Base-by-base conservation (phyloP, 2,329 filamentous ascomycete genomes). In the Pseudohalonectria lignicola region DNA sequence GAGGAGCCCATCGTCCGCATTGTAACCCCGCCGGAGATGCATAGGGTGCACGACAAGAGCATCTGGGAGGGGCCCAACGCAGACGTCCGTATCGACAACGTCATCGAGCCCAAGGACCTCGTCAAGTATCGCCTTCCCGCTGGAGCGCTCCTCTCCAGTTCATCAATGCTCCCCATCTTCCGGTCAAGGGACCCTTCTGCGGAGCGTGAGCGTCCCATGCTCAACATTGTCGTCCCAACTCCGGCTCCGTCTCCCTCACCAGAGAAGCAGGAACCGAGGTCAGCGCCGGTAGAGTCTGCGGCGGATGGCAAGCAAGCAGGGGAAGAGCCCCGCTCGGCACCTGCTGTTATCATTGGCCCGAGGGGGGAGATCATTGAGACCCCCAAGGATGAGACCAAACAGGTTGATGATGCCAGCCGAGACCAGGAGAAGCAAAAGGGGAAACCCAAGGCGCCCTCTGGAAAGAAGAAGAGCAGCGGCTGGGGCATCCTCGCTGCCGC, bases 201-300 rank as follows among this genome's bases (percentile, higher is more conserved):
- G 39, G 69, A 74, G 51, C 61, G 71, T 35, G 64, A 73, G 36
- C 60, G 76, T 4, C 76, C 76, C 1, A 49, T 77, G 41, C 55
- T 82, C 21, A 79, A 78, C 47, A 52, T 82, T 31, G 70, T 81
- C 35, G 63, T 65, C 28, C 76, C 77, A 15, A 81, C 76, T 2
- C 77, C 77, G 8, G 49, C 54, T 7, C 60, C 66, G 9, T 71
- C 74, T 1, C 75, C 75, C 0, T 49, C 53, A 13, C 62, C 59
- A 3, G 65, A 69, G 44, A 62, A 61, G 45, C 61, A 62, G 45
- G 48, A 43, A 33, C 43, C 44, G 4, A 41, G 44, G 29, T 45
- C 48, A 19, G 39, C 43, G 5, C 35, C 40, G 25, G 37, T 40
- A 6, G 41, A 42, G 11, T 43, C 47, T 8, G 47, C 46, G 28